Percentiles rank a stretch among this genome's conserved stretches.
phyloP scores from a whole-genome alignment of 371 early-diverging fungal genomes.

The Encephalitozoon romaleae region DNA sequence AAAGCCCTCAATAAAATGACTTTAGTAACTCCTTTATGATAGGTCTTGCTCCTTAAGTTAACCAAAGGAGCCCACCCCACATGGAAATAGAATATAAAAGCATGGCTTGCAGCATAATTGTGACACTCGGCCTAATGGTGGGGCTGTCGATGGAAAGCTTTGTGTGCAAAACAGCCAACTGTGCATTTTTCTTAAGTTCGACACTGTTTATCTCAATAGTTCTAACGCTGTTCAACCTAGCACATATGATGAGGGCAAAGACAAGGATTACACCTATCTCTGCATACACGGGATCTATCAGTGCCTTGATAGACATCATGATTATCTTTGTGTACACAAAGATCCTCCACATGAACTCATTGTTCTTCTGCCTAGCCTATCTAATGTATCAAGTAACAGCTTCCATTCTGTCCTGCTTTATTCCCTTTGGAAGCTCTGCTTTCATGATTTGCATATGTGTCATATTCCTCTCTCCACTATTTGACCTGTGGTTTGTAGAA shows the following conservation, averaged over 20 bases:
- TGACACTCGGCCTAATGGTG: neutral
- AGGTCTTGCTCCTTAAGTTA: neutral
- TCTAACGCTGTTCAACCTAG: neutral
- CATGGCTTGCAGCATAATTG: neutral
- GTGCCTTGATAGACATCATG: neutral
- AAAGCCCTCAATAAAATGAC: neutral
- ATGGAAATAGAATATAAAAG: neutral
- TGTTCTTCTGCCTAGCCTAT: neutral
- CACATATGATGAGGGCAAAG: neutral
- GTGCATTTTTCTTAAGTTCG: neutral
- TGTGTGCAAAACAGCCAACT: neutral
- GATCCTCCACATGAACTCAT: neutral
- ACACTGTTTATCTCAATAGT: neutral
- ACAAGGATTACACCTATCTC: neutral
- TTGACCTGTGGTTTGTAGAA: conserved; percentile 1
- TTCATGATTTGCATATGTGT: neutral
- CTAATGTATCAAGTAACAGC: neutral
- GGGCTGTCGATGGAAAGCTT: neutral
- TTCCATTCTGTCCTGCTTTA: neutral
- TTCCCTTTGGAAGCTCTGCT: neutral
- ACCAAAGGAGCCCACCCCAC: neutral
- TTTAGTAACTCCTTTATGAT: neutral
- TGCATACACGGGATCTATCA: neutral
- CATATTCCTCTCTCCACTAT: neutral
- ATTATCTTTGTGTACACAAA: neutral